phyloP scores from a whole-genome alignment of 2,329 filamentous ascomycete genomes.

The Aspergillus pseudoviridinutans region DNA sequence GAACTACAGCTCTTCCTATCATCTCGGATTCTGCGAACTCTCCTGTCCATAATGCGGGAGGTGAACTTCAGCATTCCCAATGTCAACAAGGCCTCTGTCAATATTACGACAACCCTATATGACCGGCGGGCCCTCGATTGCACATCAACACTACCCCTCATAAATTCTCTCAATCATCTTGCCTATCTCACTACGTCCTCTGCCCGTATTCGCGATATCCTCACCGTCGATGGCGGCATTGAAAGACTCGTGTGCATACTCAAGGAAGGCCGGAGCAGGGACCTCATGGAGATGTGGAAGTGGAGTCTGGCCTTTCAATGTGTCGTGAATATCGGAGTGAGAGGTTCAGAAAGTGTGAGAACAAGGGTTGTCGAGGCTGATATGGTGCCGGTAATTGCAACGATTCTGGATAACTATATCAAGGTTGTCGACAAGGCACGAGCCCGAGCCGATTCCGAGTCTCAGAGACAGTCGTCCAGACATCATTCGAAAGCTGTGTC shows the following conservation, averaged over 20 bases:
- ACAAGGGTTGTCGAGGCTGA: conserved; percentile 96
- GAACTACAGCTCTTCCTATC: neutral
- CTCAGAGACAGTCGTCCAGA: conserved; percentile 48
- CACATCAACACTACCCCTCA: conserved; percentile 93
- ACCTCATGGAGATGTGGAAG: conserved; percentile 99
- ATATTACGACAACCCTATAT: conserved; percentile 97
- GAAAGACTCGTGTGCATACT: conserved; percentile 95
- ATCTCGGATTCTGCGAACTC: neutral
- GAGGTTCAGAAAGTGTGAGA: conserved; percentile 88
- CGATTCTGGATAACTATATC: conserved; percentile 97
- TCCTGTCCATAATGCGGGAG: conserved; percentile 78
- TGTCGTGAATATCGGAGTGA: conserved; percentile 96
- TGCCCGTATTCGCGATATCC: conserved; percentile 92
- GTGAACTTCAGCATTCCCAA: conserved; percentile 99
- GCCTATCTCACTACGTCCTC: conserved; percentile 98
- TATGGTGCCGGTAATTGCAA: conserved; percentile 98
- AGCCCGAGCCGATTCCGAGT: conserved; percentile 77
- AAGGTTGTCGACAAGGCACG: conserved; percentile 90
- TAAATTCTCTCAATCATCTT: conserved; percentile 98
- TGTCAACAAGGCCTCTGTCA: conserved; percentile 98
- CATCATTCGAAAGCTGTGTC: conserved; percentile 26
- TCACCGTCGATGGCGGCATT: conserved; percentile 97
- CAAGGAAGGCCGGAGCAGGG: conserved; percentile 93
- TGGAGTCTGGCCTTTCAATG: conserved; percentile 99
- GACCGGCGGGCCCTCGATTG: conserved; percentile 96